Evolutionary conservation across 495 filamentous ascomycete species (phyloP).

Genomic region (Lichina pygmaea): DNA sequence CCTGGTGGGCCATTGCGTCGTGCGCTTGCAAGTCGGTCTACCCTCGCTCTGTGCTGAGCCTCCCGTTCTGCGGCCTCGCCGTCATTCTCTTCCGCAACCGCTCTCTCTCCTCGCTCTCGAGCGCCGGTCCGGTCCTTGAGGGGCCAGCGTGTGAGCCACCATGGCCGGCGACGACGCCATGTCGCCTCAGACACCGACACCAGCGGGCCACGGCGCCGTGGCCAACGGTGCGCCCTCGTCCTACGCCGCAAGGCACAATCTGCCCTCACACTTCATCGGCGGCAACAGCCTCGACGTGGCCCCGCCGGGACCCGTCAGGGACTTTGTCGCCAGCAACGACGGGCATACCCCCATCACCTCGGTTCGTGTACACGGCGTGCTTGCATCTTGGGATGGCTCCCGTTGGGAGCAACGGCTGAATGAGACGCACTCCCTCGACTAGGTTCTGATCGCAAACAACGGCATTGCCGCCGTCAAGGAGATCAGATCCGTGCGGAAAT

Average conservation of each 20-base stretch:
- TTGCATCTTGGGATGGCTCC: neutral
- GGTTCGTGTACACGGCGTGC: constrained; percentile 23
- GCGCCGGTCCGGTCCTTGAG: neutral
- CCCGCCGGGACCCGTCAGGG: constrained; percentile 56
- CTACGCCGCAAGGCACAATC: constrained; percentile 47
- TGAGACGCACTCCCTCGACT: neutral
- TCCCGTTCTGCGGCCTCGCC: neutral
- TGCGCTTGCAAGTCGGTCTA: neutral
- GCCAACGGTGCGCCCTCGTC: constrained; percentile 15
- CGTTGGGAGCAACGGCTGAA: neutral
- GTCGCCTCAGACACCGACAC: neutral
- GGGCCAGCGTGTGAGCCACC: neutral
- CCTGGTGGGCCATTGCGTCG: too few relatives aligned
- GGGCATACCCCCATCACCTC: constrained; percentile 96
- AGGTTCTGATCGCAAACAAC: constrained; percentile 99
- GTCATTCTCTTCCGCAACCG: too few relatives aligned
- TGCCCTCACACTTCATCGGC: constrained; percentile 85
- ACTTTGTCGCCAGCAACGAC: constrained; percentile 71
- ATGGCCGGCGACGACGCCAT: neutral
- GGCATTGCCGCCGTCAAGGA: constrained; percentile 99
- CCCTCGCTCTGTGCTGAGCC: neutral
- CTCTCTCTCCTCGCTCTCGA: neutral
- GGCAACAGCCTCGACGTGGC: constrained; percentile 68
- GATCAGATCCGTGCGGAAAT: constrained; percentile 95
- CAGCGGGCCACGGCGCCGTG: neutral